Evolutionary conservation across 352 stramenopile genomes (phyloP), one percentile per base, ranked within the genome.

Genomic region (Pilasporangium apinafurcum): DNA sequence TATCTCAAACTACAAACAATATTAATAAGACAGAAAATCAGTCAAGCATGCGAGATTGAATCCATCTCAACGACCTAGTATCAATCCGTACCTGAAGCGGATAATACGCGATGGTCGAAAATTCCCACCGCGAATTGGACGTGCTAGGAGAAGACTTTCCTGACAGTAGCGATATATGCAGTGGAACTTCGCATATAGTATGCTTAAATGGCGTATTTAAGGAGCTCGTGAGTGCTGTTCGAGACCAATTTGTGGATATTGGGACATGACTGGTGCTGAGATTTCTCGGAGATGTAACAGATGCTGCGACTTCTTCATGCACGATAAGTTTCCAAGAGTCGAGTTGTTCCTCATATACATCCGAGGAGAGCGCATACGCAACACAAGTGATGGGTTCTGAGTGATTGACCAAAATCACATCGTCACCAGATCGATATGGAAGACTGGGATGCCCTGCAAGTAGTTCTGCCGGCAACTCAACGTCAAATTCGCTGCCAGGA

Each of bases 281-380:
- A 8, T 51, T 17, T 4, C 25, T 33, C 21, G 68, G 45, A 3
- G 59, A 48, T 1, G 62, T 53, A 6, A 63, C 20, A 7, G 52
- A 36, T 3, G 53, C 53, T 12, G 54, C 54, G 10, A 43, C 47
- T 55, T 84, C 65, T 38, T 48, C 56, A 27, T 89, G 75, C 16
- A 91, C 53, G 9, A 49, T 43, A 12, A 84, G 33, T 24, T 83
- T 89, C 75, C 77, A 86, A 14, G 60, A 65, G 18, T 70, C 59
- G 17, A 91, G 30, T 22, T 89, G 67, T 21, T 88, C 66, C 43
- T 88, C 74, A 28, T 96, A 92, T 35, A 96, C 83, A 44, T 83
- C 71, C 7, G 93, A 98, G 5, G 86, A 83, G 34, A 99, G 72
- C 16, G 94, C 95, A 53, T 98, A 97, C 16, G 96, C 93, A 51